Conservation (phyloP, 441 rosid species). For the Pelargonium cotyledonis region DNA sequence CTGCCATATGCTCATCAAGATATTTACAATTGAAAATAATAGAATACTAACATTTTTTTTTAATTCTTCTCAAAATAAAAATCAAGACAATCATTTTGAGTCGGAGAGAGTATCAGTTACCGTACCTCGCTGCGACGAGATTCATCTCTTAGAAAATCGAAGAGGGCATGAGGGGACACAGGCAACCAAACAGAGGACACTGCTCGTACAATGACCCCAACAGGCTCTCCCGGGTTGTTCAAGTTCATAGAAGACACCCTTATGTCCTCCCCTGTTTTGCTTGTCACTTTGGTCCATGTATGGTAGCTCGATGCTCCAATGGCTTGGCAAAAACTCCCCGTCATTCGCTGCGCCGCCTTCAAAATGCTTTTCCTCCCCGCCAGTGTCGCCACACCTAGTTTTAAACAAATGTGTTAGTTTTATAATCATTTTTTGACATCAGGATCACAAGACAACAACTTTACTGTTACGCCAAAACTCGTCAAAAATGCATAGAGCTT, state of each 20-base stretch:
- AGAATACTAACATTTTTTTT: no score
- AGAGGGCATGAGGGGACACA: conserved; percentile 55
- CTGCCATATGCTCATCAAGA: no score
- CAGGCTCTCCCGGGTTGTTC: conserved; percentile 87
- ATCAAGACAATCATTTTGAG: no score
- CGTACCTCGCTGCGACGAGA: conserved; percentile 74
- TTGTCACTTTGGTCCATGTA: conserved; percentile 70
- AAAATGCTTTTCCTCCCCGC: conserved; percentile 94
- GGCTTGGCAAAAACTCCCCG: conserved; percentile 68
- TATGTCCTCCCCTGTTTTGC: conserved; percentile 87
- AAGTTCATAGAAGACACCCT: conserved; percentile 84
- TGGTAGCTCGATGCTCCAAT: conserved; percentile 88
- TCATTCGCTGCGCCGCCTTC: conserved; percentile 88
- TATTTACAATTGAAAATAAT: no score
- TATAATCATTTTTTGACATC: neutral
- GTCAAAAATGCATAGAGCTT: neutral
- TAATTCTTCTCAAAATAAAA: no score
- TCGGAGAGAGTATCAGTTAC: neutral
- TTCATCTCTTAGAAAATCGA: conserved; percentile 83
- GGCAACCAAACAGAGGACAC: conserved; percentile 87
- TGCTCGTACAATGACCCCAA: conserved; percentile 76
- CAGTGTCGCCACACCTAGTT: conserved; percentile 69
- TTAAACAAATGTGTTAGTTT: neutral
- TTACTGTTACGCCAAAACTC: no score
- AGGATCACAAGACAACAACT: neutral